Base-by-base conservation (phyloP, 75 land plant species). In the Larix kaempferi region DNA sequence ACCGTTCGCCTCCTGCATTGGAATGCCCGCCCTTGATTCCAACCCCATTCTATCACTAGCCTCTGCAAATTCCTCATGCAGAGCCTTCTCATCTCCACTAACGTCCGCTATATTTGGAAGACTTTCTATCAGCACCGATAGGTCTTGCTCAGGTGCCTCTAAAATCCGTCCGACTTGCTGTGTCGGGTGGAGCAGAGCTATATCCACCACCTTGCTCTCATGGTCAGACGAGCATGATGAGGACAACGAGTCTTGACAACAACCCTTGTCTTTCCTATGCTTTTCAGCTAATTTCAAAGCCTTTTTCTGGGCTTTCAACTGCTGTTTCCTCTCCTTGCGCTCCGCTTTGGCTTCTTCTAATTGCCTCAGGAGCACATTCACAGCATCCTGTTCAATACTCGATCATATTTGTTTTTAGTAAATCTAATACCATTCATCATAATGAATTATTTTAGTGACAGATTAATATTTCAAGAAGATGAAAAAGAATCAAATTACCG, bases 141-240 rank as follows among this genome's bases (percentile, higher is more conserved):
- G 6, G 17, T 1, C 13, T 23, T 0, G 22, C 8, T 55, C 3
- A 75, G 58, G 65, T 11, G 14, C 16, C 25, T 19, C 56, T 49
- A 49, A 16, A 37, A 62, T 61, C 78, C 5, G 23, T 54, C n/a
- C 21, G 13, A n/a, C 4, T 41, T 10, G 10, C 25, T 4, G 23
- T 44, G 37, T 56, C 29, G 19, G 56, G 8, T 21, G 19, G 60
- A 57, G 37, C 7, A 25, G 21, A 1, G 56, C 21, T 3, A 44
- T 4, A 21, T 63, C n/a, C 10, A 76, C 75, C 62, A 74, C 79
- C 54, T 84, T 75, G 71, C 89, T 83, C 37, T 90, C 92, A 15
- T 81, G 78, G 77, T 86, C 88, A 29, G 88, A 86, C 4, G 89
- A 90, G 67, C 71, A 76, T 1, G 82, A 79, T 26, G 86, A 83